These are phyloP conservation scores for Azolla pinnata DNA, from an alignment of 75 land plant species.

Conservation along the genomic window DNA sequence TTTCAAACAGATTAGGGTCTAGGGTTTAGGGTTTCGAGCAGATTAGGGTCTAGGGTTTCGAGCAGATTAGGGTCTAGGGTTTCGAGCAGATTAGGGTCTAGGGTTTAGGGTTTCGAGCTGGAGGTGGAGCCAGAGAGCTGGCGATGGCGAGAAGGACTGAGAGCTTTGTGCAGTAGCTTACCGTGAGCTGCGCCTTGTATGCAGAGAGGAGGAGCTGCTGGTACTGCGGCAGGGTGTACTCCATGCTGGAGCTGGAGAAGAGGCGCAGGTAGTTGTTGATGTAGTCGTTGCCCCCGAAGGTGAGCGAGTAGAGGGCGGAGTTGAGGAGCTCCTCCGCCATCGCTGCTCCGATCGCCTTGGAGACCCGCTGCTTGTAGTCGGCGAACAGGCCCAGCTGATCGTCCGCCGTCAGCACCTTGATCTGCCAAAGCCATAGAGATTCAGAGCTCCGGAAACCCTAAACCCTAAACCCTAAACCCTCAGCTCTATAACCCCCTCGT, in stretches of 20 bases:
- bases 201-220: conserved; percentile 10
- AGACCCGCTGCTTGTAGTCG: conserved; percentile 33
- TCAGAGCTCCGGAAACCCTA: no score
- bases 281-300: conserved; percentile 61
- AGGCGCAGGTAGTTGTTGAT: conserved; percentile 68
- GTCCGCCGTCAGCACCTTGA: conserved; percentile 30
- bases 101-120: no score
- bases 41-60: no score
- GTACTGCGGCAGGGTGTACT: conserved; percentile 11
- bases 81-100: no score
- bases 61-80: no score
- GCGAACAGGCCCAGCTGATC: conserved; percentile 42
- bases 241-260: conserved; percentile 6
- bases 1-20: no score
- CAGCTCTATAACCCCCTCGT: no score
- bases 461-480: no score
- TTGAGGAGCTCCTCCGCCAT: conserved; percentile 24
- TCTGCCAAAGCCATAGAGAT: conserved; percentile 21
- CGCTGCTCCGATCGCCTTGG: conserved; percentile 26
- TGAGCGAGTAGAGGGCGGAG: conserved; percentile 26
- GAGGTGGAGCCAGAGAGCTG: neutral
- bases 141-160: neutral
- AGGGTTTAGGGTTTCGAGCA: no score
- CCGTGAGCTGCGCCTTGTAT: conserved; percentile 9
- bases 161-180: neutral